phyloP scores from a whole-genome alignment of 1,284 basidiomycete species.

The Trichosporon sp. region DNA sequence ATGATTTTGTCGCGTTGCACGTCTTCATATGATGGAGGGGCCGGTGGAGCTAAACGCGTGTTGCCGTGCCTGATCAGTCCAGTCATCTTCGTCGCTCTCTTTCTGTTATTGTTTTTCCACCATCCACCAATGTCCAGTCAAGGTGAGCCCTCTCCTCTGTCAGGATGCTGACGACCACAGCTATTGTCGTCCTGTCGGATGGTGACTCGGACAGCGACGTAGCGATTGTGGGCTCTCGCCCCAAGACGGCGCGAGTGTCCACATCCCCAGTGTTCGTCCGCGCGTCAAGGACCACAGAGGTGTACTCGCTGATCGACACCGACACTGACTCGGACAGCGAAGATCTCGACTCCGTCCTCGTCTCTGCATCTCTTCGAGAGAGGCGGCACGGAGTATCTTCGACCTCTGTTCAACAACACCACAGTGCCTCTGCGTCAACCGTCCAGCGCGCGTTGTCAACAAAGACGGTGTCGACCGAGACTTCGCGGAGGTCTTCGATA shows the following conservation, averaged over 20 bases:
- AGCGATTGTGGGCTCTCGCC: conserved; percentile 12
- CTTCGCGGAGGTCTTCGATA: not conserved
- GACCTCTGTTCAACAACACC: not conserved
- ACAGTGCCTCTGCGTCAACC: not conserved
- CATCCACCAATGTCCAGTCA: not conserved
- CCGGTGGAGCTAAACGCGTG: not conserved
- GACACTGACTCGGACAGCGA: conserved; percentile 18
- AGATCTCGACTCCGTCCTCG: conserved; percentile 8
- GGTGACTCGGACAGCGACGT: conserved; percentile 25
- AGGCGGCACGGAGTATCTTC: not conserved
- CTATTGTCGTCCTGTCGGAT: conserved; percentile 26
- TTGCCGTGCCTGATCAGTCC: conserved; percentile 15
- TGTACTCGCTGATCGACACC: conserved; percentile 11
- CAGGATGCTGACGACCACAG: not conserved
- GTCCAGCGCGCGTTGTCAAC: too few species aligned
- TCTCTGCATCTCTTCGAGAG: not conserved
- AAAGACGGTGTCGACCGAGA: not conserved
- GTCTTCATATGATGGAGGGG: not conserved
- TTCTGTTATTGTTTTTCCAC: conserved; percentile 2
- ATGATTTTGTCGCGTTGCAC: not conserved
- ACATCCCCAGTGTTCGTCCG: conserved; percentile 24
- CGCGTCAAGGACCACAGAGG: conserved; percentile 1
- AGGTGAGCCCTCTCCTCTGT: not conserved
- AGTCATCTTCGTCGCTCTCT: not conserved
- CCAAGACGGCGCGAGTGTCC: not conserved